phyloP scores from a whole-genome alignment of 2,329 filamentous ascomycete genomes.

The Didymella glomerata region DNA sequence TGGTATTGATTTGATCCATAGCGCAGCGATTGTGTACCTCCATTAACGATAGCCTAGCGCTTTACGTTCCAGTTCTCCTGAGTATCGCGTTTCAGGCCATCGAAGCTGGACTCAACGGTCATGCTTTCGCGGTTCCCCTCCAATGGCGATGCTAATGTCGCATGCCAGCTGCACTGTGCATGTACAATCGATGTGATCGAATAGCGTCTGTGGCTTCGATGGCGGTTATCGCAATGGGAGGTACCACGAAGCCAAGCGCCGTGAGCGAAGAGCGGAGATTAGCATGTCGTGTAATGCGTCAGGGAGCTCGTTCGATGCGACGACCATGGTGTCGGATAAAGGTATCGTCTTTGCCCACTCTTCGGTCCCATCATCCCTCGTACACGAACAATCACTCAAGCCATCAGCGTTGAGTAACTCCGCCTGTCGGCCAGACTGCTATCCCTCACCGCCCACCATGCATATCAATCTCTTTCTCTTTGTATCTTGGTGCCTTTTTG shows the following conservation, averaged over 20 bases:
- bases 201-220: slow-evolving; percentile 1
- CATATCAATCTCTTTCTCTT: too few relatives aligned
- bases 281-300: background rate
- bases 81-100: slow-evolving; percentile 5
- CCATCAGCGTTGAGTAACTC: too few relatives aligned
- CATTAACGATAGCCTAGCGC: slow-evolving; percentile 4
- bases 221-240: background rate
- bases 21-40: background rate
- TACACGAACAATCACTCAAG: too few relatives aligned
- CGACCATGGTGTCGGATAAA: too few relatives aligned
- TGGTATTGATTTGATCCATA: background rate
- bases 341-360: too few relatives aligned
- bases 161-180: background rate
- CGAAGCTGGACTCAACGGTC: background rate
- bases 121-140: background rate
- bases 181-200: background rate
- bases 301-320: too few relatives aligned
- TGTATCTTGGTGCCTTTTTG: too few relatives aligned
- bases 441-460: too few relatives aligned
- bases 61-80: background rate
- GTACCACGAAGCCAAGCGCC: background rate
- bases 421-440: too few relatives aligned
- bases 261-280: slow-evolving; percentile 1
- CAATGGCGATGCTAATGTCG: too few relatives aligned
- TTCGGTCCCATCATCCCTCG: too few relatives aligned